Percentiles rank a stretch among this genome's conserved stretches.
Conservation (phyloP, 805 yeast genomes). For the Naumovozyma baii region DNA sequence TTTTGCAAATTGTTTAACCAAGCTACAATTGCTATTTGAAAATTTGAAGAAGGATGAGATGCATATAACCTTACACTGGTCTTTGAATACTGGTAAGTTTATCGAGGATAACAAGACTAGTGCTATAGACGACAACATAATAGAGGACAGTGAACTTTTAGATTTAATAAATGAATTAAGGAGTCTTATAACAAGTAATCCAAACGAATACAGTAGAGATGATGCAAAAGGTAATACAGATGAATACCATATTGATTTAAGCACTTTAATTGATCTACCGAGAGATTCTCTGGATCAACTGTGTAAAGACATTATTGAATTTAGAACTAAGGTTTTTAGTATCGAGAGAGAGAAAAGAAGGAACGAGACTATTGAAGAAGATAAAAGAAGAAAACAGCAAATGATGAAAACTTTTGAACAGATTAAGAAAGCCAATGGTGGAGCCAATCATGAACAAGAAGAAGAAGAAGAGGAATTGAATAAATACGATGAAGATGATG, state of each 20-base stretch:
- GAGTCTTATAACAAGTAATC: too few species aligned
- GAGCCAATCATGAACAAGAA: constrained; percentile 4
- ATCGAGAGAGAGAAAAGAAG: constrained; percentile 43
- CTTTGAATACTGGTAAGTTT: constrained; percentile 13
- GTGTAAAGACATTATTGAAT: constrained; percentile 41
- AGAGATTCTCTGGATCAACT: constrained; percentile 21
- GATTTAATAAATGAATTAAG: background rate
- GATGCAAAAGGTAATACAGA: too few species aligned
- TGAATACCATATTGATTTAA: constrained; percentile 23
- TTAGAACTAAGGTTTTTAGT: constrained; percentile 45
- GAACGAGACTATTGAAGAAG: constrained; percentile 30
- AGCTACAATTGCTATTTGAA: background rate
- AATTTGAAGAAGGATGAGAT: background rate
- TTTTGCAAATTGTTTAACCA: background rate
- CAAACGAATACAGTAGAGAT: too few species aligned
- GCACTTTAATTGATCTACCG: constrained; percentile 25
- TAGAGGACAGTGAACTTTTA: too few species aligned
- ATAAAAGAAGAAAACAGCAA: constrained; percentile 17
- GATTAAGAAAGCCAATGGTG: constrained; percentile 13
- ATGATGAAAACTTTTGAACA: constrained; percentile 23
- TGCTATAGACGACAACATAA: background rate
- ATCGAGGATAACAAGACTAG: constrained; percentile 7
- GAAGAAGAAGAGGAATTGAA: constrained; percentile 13
- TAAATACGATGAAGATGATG: constrained; percentile 9
- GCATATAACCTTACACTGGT: constrained; percentile 7